Percentiles rank a stretch among this genome's conserved stretches.
Conservation (phyloP, 768 basidiomycete species). For the Chalciporus pseudorubinellus region DNA sequence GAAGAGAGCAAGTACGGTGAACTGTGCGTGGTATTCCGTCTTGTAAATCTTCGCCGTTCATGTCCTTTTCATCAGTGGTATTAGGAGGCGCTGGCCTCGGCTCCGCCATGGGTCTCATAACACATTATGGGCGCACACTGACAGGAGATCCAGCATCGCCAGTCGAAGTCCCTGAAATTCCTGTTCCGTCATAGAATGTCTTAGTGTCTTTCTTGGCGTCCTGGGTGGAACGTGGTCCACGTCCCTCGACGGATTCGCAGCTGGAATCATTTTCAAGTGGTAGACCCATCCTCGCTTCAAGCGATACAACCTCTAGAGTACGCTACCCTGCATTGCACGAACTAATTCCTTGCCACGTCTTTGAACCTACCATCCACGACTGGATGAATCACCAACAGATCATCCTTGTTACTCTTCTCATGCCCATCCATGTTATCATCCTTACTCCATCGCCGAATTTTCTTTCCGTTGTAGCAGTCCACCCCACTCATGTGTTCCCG, state of each 20-base stretch:
- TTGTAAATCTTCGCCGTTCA: not conserved
- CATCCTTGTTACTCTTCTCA: slow-evolving; percentile 34
- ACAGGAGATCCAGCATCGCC: slow-evolving; percentile 52
- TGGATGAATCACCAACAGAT: slow-evolving; percentile 60
- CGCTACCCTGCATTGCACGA: slow-evolving; percentile 10
- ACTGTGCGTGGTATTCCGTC: slow-evolving; percentile 43
- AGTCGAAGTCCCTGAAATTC: slow-evolving; percentile 35
- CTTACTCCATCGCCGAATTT: slow-evolving; percentile 37
- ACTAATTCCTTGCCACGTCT: slow-evolving; percentile 43
- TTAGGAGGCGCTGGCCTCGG: slow-evolving; percentile 73
- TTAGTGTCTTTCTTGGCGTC: too few species aligned
- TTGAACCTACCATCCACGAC: slow-evolving; percentile 64
- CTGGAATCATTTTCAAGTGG: not conserved
- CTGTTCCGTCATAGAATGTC: slow-evolving; percentile 11
- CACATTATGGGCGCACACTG: slow-evolving; percentile 53
- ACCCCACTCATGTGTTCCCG: slow-evolving; percentile 77
- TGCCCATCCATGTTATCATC: slow-evolving; percentile 9
- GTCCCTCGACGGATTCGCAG: not conserved
- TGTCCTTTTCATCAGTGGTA: slow-evolving; percentile 46
- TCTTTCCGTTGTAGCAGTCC: slow-evolving; percentile 67
- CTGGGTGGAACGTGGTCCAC: too few species aligned
- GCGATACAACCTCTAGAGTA: slow-evolving; percentile 6
- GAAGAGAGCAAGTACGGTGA: slow-evolving; percentile 60
- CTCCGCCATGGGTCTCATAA: slow-evolving; percentile 54
- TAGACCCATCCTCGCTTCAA: not conserved